Percentiles rank a stretch among this genome's conserved stretches.
phyloP scores from a whole-genome alignment of 768 basidiomycete genomes.

The Cytidiella melzeri region DNA sequence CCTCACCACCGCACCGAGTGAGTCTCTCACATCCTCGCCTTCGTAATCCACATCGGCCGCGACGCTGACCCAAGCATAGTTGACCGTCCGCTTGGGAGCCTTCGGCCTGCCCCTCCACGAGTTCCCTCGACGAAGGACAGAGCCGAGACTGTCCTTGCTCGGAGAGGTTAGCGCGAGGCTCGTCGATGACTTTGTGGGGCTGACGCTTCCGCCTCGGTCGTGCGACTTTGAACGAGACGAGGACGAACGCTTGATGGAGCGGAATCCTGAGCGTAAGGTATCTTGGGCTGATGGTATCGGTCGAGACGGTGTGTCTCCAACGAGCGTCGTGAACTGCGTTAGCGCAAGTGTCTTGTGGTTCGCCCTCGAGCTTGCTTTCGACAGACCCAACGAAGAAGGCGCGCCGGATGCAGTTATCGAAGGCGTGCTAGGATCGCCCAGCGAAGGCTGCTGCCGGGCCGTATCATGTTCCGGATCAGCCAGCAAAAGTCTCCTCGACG shows the following conservation, averaged over 20 bases:
- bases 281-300: constrained; percentile 66
- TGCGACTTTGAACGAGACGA: constrained; percentile 21
- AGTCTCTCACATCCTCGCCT: constrained; percentile 63
- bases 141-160: constrained; percentile 14
- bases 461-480: constrained; percentile 27
- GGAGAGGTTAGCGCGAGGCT: constrained; percentile 1
- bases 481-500: constrained; percentile 52
- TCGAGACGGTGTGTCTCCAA: constrained; percentile 63
- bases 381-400: not conserved
- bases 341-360: constrained; percentile 13
- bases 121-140: not conserved
- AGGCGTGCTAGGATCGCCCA: not conserved
- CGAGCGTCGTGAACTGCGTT: constrained; percentile 72
- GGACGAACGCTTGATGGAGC: constrained; percentile 37
- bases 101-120: constrained; percentile 3
- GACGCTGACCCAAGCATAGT: constrained; percentile 78
- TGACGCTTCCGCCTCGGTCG: constrained; percentile 5
- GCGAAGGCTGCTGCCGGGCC: not conserved
- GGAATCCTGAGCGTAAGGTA: constrained; percentile 66
- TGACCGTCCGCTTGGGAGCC: constrained; percentile 38
- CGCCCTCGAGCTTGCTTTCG: constrained; percentile 13
- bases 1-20: constrained; percentile 34
- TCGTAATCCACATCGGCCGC: constrained; percentile 82
- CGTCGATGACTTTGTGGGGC: constrained; percentile 5
- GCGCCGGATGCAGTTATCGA: not conserved